phyloP scores from a whole-genome alignment of 2,329 filamentous ascomycete genomes.

The Penicillium griseofulvum region DNA sequence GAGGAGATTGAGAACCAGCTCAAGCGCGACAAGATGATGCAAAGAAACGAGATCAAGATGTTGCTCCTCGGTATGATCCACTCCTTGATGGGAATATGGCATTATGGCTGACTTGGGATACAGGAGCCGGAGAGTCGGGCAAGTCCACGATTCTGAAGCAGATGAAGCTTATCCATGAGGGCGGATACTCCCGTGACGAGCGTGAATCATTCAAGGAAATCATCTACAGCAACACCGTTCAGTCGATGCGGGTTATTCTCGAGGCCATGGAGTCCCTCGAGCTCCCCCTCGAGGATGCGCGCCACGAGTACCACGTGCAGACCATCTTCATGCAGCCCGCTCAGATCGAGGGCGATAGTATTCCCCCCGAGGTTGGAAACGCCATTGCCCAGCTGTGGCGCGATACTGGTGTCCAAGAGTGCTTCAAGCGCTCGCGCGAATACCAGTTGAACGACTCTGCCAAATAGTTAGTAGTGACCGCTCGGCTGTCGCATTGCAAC shows the following conservation, averaged over 20 bases:
- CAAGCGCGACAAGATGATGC: slow-evolving; percentile 97
- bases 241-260: slow-evolving; percentile 68
- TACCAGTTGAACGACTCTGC: slow-evolving; percentile 97
- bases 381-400: slow-evolving; percentile 93
- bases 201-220: slow-evolving; percentile 69
- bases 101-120: slow-evolving; percentile 15
- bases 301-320: slow-evolving; percentile 95
- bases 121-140: slow-evolving; percentile 95
- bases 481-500: background rate
- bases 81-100: background rate
- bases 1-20: slow-evolving; percentile 99
- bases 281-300: slow-evolving; percentile 83
- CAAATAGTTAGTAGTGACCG: slow-evolving; percentile 70
- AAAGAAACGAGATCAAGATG: slow-evolving; percentile 99
- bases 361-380: slow-evolving; percentile 90
- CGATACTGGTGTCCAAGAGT: slow-evolving; percentile 87
- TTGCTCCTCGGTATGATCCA: slow-evolving; percentile 77
- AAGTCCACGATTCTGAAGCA: slow-evolving; percentile 94
- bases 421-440: slow-evolving; percentile 92
- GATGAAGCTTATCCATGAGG: slow-evolving; percentile 99
- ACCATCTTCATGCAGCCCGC: slow-evolving; percentile 98
- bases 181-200: slow-evolving; percentile 92
- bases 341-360: slow-evolving; percentile 91
- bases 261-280: slow-evolving; percentile 68
- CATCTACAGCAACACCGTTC: slow-evolving; percentile 69